Conservation (phyloP, 805 yeast genomes). For the Yarrowia phangngaensis region DNA sequence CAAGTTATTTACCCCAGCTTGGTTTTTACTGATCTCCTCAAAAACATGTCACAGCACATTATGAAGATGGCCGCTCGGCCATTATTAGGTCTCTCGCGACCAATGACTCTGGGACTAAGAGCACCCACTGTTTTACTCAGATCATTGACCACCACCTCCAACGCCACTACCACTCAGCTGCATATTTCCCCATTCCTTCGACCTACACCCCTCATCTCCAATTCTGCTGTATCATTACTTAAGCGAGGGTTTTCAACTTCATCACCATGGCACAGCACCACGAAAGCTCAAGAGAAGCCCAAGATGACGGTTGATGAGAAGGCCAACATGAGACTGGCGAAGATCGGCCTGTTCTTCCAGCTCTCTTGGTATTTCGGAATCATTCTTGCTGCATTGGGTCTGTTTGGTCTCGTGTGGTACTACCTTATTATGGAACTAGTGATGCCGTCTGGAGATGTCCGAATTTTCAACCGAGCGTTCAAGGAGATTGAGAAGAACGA, state of each 20-base stretch:
- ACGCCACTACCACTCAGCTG: neutral
- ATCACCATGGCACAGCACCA: neutral
- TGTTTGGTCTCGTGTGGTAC: slow-evolving; percentile 57
- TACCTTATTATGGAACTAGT: slow-evolving; percentile 74
- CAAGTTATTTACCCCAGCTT: neutral
- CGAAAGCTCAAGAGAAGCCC: slow-evolving; percentile 19
- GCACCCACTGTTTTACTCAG: neutral
- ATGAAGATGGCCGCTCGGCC: slow-evolving; percentile 8
- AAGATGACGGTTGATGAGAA: slow-evolving; percentile 14
- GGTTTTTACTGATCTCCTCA: neutral
- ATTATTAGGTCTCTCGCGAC: slow-evolving; percentile 15
- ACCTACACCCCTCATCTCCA: neutral
- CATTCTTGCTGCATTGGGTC: slow-evolving; percentile 39
- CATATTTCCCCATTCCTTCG: slow-evolving; percentile 17
- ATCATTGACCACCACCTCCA: neutral
- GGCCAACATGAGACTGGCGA: slow-evolving; percentile 29
- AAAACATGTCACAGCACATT: neutral
- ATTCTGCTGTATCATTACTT: slow-evolving; percentile 1
- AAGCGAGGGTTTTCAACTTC: neutral
- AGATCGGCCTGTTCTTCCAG: slow-evolving; percentile 34
- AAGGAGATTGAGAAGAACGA: slow-evolving; percentile 66
- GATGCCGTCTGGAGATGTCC: slow-evolving; percentile 88
- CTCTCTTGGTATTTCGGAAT: slow-evolving; percentile 38
- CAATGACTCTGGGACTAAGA: neutral
- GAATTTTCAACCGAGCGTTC: slow-evolving; percentile 83